Base-by-base conservation (phyloP, 139 green algal genomes). In the Coelastrella sp. region DNA sequence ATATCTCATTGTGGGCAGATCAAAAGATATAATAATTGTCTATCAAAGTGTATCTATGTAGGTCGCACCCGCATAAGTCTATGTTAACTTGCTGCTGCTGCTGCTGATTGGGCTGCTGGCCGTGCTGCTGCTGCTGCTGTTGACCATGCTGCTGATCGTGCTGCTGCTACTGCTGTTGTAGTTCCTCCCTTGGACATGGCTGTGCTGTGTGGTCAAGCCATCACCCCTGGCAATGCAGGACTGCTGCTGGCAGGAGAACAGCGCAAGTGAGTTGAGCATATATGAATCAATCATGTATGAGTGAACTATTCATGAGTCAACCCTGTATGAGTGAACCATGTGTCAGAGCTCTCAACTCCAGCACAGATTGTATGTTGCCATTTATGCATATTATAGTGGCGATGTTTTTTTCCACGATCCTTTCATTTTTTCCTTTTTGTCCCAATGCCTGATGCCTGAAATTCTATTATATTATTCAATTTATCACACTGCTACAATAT, bases 231-330 rank as follows among this genome's bases (percentile, higher is more conserved):
- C 59, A 90, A 84, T 25, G 49, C 57, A 58, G 85, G 58, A 56
- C 72, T 84, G 25, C 58, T 90, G 85, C 73, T 75, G 73, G 57
- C 66, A 7, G 85, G 85, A 17, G 85, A 84, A 27, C 73, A 84
- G 27, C 73, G 73, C 59, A 84, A 60, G 85, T 90, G 59, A 74
- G 85, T n/a, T 56, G 83, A 9, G 8, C 15, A 79, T 68, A 19
- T 68, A 12, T 19, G 14, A 10, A 68, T 68, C 61, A 10, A 68
- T 19, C 1, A 10, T 19, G 61, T 68, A 19, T 68, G 61, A 10
- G 14, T 19, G 61, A 10, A 68, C 61, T 68, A 12, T 68, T 12
- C 9, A 20, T 60, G 75, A 59, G n/a, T n/a, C n/a, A n/a, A n/a
- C n/a, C n/a, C n/a, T n/a, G n/a, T n/a, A 76, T n/a, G 70, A 10